These are phyloP conservation scores for Pythium chondricola DNA, from an alignment of 352 stramenopile species.

Conservation along the genomic window DNA sequence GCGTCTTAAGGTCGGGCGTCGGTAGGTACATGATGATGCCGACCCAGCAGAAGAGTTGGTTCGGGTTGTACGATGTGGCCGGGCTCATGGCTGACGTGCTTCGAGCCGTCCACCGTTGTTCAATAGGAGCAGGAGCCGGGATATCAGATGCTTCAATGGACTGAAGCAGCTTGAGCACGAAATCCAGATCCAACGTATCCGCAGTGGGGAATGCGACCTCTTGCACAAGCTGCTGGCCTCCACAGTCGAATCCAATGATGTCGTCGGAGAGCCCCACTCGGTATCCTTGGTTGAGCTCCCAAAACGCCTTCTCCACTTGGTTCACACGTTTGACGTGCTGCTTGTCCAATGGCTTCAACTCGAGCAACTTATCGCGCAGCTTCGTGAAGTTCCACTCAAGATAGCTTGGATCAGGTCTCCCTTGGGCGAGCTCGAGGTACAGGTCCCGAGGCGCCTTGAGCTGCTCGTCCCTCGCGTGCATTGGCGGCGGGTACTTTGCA, in stretches of 20 bases:
- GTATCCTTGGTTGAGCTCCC: slow-evolving; percentile 90
- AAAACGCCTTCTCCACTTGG: slow-evolving; percentile 94
- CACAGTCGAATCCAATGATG: slow-evolving; percentile 98
- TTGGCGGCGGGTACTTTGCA: slow-evolving; percentile 37
- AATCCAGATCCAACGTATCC: slow-evolving; percentile 86
- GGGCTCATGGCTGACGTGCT: slow-evolving; percentile 92
- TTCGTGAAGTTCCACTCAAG: slow-evolving; percentile 81
- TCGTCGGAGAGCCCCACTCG: slow-evolving; percentile 90
- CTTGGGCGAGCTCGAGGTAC: slow-evolving; percentile 65
- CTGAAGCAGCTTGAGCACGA: slow-evolving; percentile 90
- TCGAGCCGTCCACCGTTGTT: slow-evolving; percentile 95
- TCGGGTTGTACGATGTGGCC: slow-evolving; percentile 62
- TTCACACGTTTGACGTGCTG: slow-evolving; percentile 94
- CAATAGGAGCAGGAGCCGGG: slow-evolving; percentile 94
- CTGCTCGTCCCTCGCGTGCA: slow-evolving; percentile 49
- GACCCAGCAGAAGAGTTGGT: slow-evolving; percentile 93
- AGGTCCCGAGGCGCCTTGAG: slow-evolving; percentile 76
- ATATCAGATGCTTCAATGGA: slow-evolving; percentile 91
- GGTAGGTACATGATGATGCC: slow-evolving; percentile 97
- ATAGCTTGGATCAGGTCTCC: slow-evolving; percentile 50
- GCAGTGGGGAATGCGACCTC: slow-evolving; percentile 94
- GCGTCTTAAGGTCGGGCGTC: slow-evolving; percentile 50
- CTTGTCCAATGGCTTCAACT: slow-evolving; percentile 86
- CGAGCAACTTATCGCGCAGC: slow-evolving; percentile 76
- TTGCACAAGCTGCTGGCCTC: slow-evolving; percentile 96